Conservation (phyloP, 257 asterid genomes). For the Nicotiana attenuata region DNA sequence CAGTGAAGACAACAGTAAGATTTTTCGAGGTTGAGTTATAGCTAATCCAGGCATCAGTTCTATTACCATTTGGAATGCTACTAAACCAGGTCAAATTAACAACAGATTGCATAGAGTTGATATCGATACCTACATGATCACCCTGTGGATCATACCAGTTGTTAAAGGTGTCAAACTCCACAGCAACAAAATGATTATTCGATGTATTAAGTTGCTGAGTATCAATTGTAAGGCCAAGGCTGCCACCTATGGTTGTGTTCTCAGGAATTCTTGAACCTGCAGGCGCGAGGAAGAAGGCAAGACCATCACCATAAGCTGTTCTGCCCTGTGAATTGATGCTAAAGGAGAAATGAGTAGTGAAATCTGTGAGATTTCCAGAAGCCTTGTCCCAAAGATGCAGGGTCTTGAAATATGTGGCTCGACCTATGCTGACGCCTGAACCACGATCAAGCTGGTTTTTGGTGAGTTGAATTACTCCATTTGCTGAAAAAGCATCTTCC, state of each 20-base stretch:
- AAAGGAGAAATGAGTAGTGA: constrained; percentile 20
- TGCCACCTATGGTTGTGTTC: constrained; percentile 8
- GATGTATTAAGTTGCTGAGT: neutral
- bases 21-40: too few species aligned
- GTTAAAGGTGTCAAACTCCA: constrained; percentile 32
- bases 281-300: constrained; percentile 28
- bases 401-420: constrained; percentile 12
- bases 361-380: constrained; percentile 20
- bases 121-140: too few species aligned
- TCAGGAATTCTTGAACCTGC: neutral
- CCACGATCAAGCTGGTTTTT: neutral
- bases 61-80: too few species aligned
- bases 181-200: constrained; percentile 27
- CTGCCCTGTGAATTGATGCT: constrained; percentile 10
- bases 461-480: constrained; percentile 26
- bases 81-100: too few species aligned
- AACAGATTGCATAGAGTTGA: too few species aligned
- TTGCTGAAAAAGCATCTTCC: constrained; percentile 11
- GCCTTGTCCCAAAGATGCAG: constrained; percentile 26
- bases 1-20: too few species aligned
- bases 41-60: too few species aligned
- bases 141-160: constrained; percentile 12
- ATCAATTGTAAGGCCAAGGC: constrained; percentile 19
- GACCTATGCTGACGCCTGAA: neutral
- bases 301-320: constrained; percentile 7